phyloP scores from a whole-genome alignment of 441 rosid genomes.

The Populus tomentosa region DNA sequence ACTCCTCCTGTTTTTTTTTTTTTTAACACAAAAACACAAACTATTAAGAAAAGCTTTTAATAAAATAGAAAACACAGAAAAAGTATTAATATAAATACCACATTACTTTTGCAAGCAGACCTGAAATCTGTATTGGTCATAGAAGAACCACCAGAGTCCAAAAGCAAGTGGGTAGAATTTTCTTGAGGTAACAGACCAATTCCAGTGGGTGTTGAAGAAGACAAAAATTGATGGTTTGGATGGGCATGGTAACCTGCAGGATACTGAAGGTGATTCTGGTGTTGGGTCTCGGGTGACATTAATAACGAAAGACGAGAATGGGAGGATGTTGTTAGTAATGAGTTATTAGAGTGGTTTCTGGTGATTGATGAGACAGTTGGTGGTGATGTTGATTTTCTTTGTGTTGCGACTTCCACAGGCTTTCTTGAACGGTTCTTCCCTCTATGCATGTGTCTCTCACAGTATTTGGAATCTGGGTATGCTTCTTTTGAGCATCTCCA shows the following conservation, averaged over 20 bases:
- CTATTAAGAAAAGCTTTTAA: background rate
- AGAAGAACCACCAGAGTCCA: slow-evolving; percentile 45
- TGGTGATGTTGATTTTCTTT: slow-evolving; percentile 15
- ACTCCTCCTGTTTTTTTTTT: slow-evolving; percentile 32
- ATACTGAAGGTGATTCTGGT: slow-evolving; percentile 18
- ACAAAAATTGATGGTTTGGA: slow-evolving; percentile 24
- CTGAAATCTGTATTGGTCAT: slow-evolving; percentile 46
- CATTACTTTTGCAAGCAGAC: slow-evolving; percentile 16
- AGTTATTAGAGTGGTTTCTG: slow-evolving; percentile 20
- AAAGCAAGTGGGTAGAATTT: slow-evolving; percentile 31
- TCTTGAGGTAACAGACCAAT: slow-evolving; percentile 32
- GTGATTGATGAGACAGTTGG: slow-evolving; percentile 30
- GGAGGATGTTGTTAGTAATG: slow-evolving; percentile 16
- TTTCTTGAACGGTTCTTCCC: slow-evolving; percentile 99
- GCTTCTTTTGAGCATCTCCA: slow-evolving; percentile 99
- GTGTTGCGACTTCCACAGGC: slow-evolving; percentile 70
- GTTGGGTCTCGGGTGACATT: slow-evolving; percentile 30
- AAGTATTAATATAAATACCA: background rate
- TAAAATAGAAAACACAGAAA: background rate
- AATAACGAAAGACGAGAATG: slow-evolving; percentile 27
- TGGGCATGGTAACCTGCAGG: slow-evolving; percentile 21
- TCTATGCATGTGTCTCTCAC: slow-evolving; percentile 99
- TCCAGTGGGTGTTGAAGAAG: slow-evolving; percentile 31
- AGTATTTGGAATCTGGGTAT: slow-evolving; percentile 90
- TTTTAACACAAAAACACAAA: slow-evolving; percentile 10